Conservation (phyloP, 768 basidiomycete species). For the Lactifluus subvellereus region DNA sequence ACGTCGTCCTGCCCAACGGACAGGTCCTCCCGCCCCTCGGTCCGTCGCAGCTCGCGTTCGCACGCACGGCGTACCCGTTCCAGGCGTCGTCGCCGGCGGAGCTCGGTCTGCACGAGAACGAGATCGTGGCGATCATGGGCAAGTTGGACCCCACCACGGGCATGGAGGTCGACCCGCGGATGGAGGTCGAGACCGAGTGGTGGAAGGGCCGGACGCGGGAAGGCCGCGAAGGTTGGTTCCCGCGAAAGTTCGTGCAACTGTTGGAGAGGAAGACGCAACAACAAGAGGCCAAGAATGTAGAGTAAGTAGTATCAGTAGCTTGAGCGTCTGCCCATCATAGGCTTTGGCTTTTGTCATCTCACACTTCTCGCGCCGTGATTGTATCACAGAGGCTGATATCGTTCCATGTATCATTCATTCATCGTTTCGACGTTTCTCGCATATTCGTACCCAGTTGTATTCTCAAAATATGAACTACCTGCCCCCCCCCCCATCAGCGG, state of each 20-base stretch:
- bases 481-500: no score
- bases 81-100: slow-evolving; percentile 69
- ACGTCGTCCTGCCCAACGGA: slow-evolving; percentile 35
- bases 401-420: neutral
- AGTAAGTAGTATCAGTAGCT: slow-evolving; percentile 26
- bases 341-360: no score
- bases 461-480: neutral
- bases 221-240: slow-evolving; percentile 93
- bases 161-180: slow-evolving; percentile 57
- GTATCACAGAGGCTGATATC: neutral
- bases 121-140: slow-evolving; percentile 88
- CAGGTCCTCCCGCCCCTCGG: slow-evolving; percentile 56
- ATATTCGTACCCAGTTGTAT: neutral
- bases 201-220: slow-evolving; percentile 93
- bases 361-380: neutral
- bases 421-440: neutral
- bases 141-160: slow-evolving; percentile 70
- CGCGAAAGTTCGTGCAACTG: slow-evolving; percentile 79
- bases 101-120: slow-evolving; percentile 76
- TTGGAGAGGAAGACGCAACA: slow-evolving; percentile 42
- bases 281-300: slow-evolving; percentile 36
- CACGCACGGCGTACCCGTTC: slow-evolving; percentile 76
- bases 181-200: slow-evolving; percentile 71
- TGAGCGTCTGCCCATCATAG: neutral
- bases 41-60: slow-evolving; percentile 78